Percentiles rank a stretch among this genome's conserved stretches.
phyloP scores from a whole-genome alignment of 2,329 filamentous ascomycete genomes.

The Fusarium phyllophilum region DNA sequence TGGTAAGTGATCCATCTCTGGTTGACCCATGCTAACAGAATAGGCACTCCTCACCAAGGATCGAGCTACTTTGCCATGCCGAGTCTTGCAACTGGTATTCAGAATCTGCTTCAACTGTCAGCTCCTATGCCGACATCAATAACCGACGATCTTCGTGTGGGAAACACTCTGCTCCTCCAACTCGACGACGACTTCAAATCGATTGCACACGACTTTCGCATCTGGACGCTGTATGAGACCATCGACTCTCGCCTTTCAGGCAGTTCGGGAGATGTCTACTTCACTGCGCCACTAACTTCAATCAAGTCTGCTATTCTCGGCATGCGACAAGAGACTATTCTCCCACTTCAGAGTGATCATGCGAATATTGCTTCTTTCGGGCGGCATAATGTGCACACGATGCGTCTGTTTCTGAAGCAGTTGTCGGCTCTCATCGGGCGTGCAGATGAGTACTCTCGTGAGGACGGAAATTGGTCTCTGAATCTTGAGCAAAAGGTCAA shows the following conservation, averaged over 20 bases:
- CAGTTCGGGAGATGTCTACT: conserved; percentile 59
- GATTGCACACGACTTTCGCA: conserved; percentile 65
- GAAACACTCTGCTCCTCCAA: conserved; percentile 58
- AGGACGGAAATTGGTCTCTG: conserved; percentile 56
- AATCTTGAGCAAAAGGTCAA: conserved; percentile 63
- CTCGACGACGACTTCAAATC: conserved; percentile 66
- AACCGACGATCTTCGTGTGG: conserved; percentile 61
- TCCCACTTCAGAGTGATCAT: conserved; percentile 65
- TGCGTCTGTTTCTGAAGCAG: conserved; percentile 54
- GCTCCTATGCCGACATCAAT: conserved; percentile 61
- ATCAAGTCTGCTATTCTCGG: conserved; percentile 65
- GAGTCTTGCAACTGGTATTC: conserved; percentile 65
- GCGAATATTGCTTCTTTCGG: conserved; percentile 66
- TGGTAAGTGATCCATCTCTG: conserved; percentile 50
- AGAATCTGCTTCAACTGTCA: conserved; percentile 61
- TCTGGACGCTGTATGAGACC: conserved; percentile 73
- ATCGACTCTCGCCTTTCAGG: conserved; percentile 67
- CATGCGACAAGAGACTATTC: conserved; percentile 61
- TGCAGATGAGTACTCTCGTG: conserved; percentile 47
- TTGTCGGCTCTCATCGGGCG: conserved; percentile 47
- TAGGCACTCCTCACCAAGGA: conserved; percentile 69
- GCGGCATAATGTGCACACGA: conserved; percentile 58
- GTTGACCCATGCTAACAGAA: neutral
- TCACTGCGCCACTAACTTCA: conserved; percentile 68
- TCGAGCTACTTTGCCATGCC: conserved; percentile 71